Evolutionary conservation across 1,139 yeast genomes (phyloP), one percentile per base, ranked within the genome.

Genomic region (Fermentozyma sake): DNA sequence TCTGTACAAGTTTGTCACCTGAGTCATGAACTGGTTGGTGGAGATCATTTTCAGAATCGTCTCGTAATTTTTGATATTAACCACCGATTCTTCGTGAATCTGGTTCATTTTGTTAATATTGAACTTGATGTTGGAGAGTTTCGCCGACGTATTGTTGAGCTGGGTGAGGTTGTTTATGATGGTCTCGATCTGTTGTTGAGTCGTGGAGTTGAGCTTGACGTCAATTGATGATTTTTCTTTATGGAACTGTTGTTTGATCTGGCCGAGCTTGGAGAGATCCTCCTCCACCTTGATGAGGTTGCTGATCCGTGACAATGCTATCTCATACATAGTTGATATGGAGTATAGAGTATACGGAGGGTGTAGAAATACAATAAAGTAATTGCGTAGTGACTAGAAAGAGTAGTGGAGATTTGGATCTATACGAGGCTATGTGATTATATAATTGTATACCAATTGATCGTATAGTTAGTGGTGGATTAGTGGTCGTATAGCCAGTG

Each of bases 221-320:
- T 85, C 95, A n/a, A 83, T 58, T 1, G 82, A 70, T 1, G 81
- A 68, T 49, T 81, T 82, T 46, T 85, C 93, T 37, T 83, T 73
- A 23, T 57, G 44, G 31, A 85, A 66, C 42, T 79, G 84, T 38
- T 72, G 79, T 35, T 74, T 71, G 21, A 79, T 57, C 1, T 62
- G 52, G 7, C 65, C 54, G 8, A 79, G 68, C 44, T 77, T 78
- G 28, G 66, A 73, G 33, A 81, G 61, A 41, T 80, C 84, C 41
- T 72, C 78, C 38, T 71, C 77, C 8, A 60, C 56, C 39, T 63
- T 61, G 30, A 74, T 54, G 28, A 72, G 49, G 20, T 63, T 65
- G 19, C 69, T 61, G 15, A 73, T 62, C 31, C 68, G 50, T 9
- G 67, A 55, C 20, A 67, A 52, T 4, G 72, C 70, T 3, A 64